A percentile compares a stretch with the other conserved stretches of the same genome.
Conservation (phyloP, 805 yeast species). For the Saccharomycopsis capsularis region DNA sequence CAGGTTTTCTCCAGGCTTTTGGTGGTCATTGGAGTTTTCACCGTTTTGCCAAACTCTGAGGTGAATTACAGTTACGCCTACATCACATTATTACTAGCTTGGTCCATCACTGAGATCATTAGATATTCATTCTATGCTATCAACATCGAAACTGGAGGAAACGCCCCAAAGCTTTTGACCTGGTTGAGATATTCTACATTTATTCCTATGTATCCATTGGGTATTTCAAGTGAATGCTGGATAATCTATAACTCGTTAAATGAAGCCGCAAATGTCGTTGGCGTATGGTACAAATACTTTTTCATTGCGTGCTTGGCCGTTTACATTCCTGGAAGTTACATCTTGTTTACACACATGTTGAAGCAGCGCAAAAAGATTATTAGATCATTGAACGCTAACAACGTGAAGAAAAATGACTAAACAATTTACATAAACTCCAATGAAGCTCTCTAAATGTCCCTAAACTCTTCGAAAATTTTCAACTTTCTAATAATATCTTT, state of each 20-base stretch:
- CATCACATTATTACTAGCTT: constrained; percentile 63
- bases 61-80: constrained; percentile 56
- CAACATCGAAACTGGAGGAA: constrained; percentile 42
- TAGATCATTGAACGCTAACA: constrained; percentile 30
- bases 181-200: constrained; percentile 81
- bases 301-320: constrained; percentile 52
- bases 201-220: constrained; percentile 78
- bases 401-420: neutral
- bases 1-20: constrained; percentile 84
- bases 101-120: constrained; percentile 93
- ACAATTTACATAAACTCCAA: no score
- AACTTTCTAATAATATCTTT: no score
- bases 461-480: no score
- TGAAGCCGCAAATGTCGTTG: constrained; percentile 52
- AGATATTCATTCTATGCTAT: constrained; percentile 85
- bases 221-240: constrained; percentile 78
- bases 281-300: constrained; percentile 45
- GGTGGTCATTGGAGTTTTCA: constrained; percentile 77
- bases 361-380: constrained; percentile 76
- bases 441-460: no score
- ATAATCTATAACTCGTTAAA: constrained; percentile 64
- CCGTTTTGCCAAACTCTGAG: constrained; percentile 63
- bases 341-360: constrained; percentile 81
- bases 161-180: constrained; percentile 52
- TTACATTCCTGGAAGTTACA: constrained; percentile 83